Conservation (phyloP, 331 rosid species). For the Stylosanthes scabra region DNA sequence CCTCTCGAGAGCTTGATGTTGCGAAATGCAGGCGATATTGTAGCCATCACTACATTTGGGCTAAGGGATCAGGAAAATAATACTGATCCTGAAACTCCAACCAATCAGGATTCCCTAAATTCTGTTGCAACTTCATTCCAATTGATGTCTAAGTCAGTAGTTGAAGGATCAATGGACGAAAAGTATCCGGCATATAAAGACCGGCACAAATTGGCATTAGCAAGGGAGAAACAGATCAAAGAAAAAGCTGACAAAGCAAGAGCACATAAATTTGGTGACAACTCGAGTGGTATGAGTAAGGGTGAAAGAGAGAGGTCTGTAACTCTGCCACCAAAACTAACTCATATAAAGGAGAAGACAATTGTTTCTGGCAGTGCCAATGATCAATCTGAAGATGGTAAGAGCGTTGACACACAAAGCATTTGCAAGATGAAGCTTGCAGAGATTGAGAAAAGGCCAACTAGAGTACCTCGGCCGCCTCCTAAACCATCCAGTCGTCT, state of each 20-base stretch:
- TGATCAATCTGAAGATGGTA: slow-evolving; percentile 61
- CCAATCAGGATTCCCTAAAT: slow-evolving; percentile 65
- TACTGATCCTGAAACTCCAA: slow-evolving; percentile 61
- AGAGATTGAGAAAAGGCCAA: slow-evolving; percentile 83
- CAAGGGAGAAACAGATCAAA: slow-evolving; percentile 78
- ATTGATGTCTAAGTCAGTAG: slow-evolving; percentile 91
- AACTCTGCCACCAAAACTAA: slow-evolving; percentile 71
- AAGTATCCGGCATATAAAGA: slow-evolving; percentile 89
- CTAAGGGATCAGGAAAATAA: slow-evolving; percentile 58
- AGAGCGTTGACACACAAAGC: slow-evolving; percentile 53
- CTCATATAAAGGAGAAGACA: slow-evolving; percentile 69
- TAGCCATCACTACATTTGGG: slow-evolving; percentile 85
- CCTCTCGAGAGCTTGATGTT: slow-evolving; percentile 82
- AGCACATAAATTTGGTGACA: slow-evolving; percentile 64
- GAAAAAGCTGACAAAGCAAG: slow-evolving; percentile 89
- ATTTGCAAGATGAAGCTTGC: slow-evolving; percentile 81
- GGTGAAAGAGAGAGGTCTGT: slow-evolving; percentile 52
- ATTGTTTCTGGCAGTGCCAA: slow-evolving; percentile 49
- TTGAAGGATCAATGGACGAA: slow-evolving; percentile 73
- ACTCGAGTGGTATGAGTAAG: slow-evolving; percentile 52
- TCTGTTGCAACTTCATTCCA: slow-evolving; percentile 83
- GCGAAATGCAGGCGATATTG: slow-evolving; percentile 71
- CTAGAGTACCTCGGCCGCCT: slow-evolving; percentile 86
- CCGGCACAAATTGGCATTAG: slow-evolving; percentile 85
- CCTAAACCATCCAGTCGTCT: slow-evolving; percentile 63